Evolutionary conservation across 2,329 filamentous ascomycete genomes (phyloP).

Genomic region (Zymoseptoria crescenta): DNA sequence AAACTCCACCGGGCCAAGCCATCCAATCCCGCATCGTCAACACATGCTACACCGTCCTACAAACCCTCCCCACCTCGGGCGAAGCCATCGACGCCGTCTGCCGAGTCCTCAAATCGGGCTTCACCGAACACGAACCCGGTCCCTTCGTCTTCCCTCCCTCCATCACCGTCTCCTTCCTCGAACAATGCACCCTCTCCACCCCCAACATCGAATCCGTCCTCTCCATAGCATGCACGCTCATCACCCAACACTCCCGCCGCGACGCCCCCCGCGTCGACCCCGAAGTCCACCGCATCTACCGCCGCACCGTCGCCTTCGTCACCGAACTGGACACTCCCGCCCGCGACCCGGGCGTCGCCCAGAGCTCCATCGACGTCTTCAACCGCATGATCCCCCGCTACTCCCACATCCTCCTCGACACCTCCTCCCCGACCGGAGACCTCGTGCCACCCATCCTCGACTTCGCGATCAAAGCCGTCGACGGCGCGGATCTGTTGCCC

Average conservation of each 20-base stretch:
- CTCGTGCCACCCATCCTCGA: slow-evolving; percentile 47
- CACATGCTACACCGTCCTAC: slow-evolving; percentile 43
- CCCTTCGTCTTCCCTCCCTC: slow-evolving; percentile 67
- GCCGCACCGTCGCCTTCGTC: slow-evolving; percentile 57
- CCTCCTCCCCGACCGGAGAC: slow-evolving; percentile 51
- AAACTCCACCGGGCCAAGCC: slow-evolving; percentile 38
- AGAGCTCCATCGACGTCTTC: slow-evolving; percentile 66
- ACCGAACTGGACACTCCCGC: slow-evolving; percentile 54
- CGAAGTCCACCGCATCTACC: slow-evolving; percentile 48
- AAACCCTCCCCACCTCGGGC: slow-evolving; percentile 50
- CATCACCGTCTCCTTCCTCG: slow-evolving; percentile 56
- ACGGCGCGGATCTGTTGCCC: slow-evolving; percentile 64
- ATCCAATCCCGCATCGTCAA: slow-evolving; percentile 45
- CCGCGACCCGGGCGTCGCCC: slow-evolving; percentile 62
- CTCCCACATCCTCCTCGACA: slow-evolving; percentile 54
- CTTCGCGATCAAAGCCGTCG: slow-evolving; percentile 63
- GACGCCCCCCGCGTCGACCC: slow-evolving; percentile 37
- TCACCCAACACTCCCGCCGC: slow-evolving; percentile 36
- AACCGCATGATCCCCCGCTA: slow-evolving; percentile 56
- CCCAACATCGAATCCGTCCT: slow-evolving; percentile 62
- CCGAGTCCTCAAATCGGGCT: slow-evolving; percentile 63
- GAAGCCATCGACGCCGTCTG: slow-evolving; percentile 68
- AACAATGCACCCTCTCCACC: slow-evolving; percentile 47
- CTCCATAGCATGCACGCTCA: slow-evolving; percentile 62
- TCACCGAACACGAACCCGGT: slow-evolving; percentile 64